These are phyloP conservation scores for Miamiensis avidus DNA, from an alignment of 169 alveolate species.

Conservation along the genomic window DNA sequence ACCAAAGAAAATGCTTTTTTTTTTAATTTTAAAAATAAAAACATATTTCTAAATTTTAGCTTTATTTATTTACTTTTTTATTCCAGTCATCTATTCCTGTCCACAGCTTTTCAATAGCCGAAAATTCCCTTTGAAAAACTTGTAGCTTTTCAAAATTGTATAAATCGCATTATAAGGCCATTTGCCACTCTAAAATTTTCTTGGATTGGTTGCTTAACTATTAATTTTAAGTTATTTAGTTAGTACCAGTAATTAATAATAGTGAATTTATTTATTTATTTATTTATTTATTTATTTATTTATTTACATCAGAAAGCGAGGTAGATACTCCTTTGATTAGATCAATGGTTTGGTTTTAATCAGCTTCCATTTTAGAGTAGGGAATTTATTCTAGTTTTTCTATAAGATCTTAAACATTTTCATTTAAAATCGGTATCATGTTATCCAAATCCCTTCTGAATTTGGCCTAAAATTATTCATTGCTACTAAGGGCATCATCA, in stretches of 20 bases:
- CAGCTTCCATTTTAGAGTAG: conserved; percentile 22
- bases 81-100: conserved; percentile 58
- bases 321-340: not conserved
- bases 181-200: conserved; percentile 50
- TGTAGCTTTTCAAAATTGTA: conserved; percentile 64
- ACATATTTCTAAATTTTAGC: too few species aligned
- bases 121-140: conserved; percentile 42
- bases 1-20: conserved; percentile 45
- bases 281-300: too few species aligned
- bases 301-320: too few species aligned
- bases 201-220: conserved; percentile 32
- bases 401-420: conserved; percentile 43
- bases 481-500: conserved; percentile 36
- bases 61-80: not conserved
- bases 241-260: too few species aligned
- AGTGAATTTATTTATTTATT: too few species aligned
- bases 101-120: conserved; percentile 61
- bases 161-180: conserved; percentile 51
- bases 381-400: conserved; percentile 33
- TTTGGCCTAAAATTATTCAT: conserved; percentile 37
- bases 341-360: conserved; percentile 8
- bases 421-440: conserved; percentile 46
- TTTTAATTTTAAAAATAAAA: not conserved
- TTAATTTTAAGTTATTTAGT: too few species aligned
- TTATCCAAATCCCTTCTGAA: conserved; percentile 46